Evolutionary conservation across 495 filamentous ascomycete genomes (phyloP).

Genomic region (Tuber microsphaerosporum): DNA sequence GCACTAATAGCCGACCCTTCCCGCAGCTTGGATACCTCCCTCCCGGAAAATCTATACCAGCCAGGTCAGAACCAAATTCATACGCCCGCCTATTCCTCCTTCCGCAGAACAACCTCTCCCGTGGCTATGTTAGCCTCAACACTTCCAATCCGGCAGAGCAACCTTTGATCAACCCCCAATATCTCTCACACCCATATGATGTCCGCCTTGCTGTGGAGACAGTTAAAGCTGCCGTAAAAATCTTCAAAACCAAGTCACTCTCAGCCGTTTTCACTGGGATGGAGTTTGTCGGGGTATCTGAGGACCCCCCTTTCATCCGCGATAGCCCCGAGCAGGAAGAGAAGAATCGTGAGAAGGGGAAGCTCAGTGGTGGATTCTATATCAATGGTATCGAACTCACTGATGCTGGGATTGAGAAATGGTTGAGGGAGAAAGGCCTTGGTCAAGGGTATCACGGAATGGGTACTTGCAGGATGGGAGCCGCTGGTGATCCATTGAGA

Average conservation of each 20-base stretch:
- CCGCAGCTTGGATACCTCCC: conserved; percentile 19
- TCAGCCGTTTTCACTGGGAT: conserved; percentile 44
- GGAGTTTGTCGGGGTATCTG: conserved; percentile 32
- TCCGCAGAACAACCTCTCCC: conserved; percentile 36
- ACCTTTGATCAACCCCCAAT: conserved; percentile 54
- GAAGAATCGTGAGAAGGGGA: conserved; percentile 17
- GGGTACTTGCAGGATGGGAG: conserved; percentile 59
- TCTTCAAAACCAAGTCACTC: conserved; percentile 47
- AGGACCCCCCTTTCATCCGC: conserved; percentile 33
- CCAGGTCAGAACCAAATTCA: conserved; percentile 22
- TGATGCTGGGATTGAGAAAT: conserved; percentile 29
- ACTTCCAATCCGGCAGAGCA: conserved; percentile 52
- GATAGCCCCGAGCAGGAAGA: conserved; percentile 21
- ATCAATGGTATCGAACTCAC: conserved; percentile 33
- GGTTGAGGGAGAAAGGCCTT: conserved; percentile 32
- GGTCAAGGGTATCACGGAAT: conserved; percentile 42
- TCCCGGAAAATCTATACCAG: conserved; percentile 31
- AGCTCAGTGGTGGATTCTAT: conserved; percentile 28
- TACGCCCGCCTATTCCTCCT: conserved; percentile 34
- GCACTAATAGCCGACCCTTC: conserved; percentile 1
- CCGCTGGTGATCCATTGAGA: conserved; percentile 45
- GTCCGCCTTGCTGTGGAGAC: conserved; percentile 51
- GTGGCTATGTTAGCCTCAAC: conserved; percentile 51
- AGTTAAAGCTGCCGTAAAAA: conserved; percentile 46
- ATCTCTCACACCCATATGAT: conserved; percentile 54